Evolutionary conservation across 306 rosid genomes (phyloP), one percentile per base, ranked within the genome.

Genomic region (Hippophae rhamnoides): DNA sequence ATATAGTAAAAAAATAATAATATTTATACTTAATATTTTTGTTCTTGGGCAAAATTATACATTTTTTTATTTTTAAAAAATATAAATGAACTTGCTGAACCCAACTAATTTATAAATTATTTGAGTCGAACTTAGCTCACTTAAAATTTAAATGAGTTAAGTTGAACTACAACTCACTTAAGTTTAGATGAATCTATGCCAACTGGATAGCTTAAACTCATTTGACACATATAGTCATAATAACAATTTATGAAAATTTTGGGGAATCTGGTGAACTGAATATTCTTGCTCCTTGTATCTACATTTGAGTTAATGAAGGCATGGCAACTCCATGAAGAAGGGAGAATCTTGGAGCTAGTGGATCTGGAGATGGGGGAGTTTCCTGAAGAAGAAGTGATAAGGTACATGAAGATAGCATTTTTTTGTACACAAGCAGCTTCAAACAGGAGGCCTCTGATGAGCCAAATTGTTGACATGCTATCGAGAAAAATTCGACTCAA

Each of bases 241-340:
- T 18, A 18, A 18, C 23, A 18, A 18, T 18, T 18, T 18, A 8
- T 43, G 7, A 9, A 58, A 41, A 7, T 58, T 26, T 11, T 9
- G 50, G 38, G 5, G 5, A 2, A 31, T 2, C 38, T 31, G 5
- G 38, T 31, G 38, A 31, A 31, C 5, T 31, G 4, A 31, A 31
- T 31, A 31, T 31, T 31, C 3, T 31, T 31, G 38, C 5, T 31
- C 38, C 27, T 13, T 57, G 41, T 12, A 10, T 46, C 46, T 58
- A 14, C 9, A 27, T 11, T 78, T 56, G 13, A 57, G 14, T 8
- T 23, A 49, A 46, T 14, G 66, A 54, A 92, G 99, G 95, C 92
- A n/a, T 92, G 99, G 99, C 69, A 88, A 61, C 95, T 88, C 43
- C 75, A 93, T 54, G 85, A 82, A 76, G 89, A 86, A 68, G 84